Evolutionary conservation across 2,329 filamentous ascomycete genomes (phyloP).

Genomic region (Colletotrichum shisoi): DNA sequence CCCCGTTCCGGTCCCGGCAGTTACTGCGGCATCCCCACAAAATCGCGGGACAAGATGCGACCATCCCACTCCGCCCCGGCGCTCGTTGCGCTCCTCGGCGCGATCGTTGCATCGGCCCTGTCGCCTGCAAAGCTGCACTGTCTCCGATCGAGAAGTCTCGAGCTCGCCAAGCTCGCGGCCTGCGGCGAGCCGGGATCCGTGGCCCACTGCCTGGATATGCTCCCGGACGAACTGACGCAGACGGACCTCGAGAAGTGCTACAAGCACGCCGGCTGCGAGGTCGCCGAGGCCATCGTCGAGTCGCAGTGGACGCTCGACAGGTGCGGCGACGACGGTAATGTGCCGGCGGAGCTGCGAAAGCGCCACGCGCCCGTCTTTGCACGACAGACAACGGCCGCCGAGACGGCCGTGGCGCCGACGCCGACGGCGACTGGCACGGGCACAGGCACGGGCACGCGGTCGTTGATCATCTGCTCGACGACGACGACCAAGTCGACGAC

Average conservation of each 20-base stretch:
- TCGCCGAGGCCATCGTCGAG: slow-evolving; percentile 45
- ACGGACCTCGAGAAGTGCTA: slow-evolving; percentile 52
- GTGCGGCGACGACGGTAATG: slow-evolving; percentile 43
- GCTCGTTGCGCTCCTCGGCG: slow-evolving; percentile 40
- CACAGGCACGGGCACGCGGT: slow-evolving; percentile 28
- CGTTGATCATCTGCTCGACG: slow-evolving; percentile 43
- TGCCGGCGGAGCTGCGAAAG: slow-evolving; percentile 37
- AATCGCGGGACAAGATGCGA: slow-evolving; percentile 33
- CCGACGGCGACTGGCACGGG: slow-evolving; percentile 17
- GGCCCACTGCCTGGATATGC: slow-evolving; percentile 53
- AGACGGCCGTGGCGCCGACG: slow-evolving; percentile 6
- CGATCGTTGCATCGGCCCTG: slow-evolving; percentile 46
- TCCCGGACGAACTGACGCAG: slow-evolving; percentile 45
- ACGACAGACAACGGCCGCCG: slow-evolving; percentile 40
- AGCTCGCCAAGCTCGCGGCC: slow-evolving; percentile 52
- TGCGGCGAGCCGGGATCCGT: slow-evolving; percentile 57
- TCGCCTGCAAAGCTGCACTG: slow-evolving; percentile 49
- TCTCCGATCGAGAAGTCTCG: slow-evolving; percentile 50
- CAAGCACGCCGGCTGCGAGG: slow-evolving; percentile 49
- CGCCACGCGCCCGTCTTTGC: slow-evolving; percentile 29
- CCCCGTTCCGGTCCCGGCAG: slow-evolving; percentile 14
- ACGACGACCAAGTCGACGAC: slow-evolving; percentile 48
- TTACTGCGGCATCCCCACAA: slow-evolving; percentile 23
- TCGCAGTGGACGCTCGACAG: slow-evolving; percentile 45
- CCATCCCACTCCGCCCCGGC: slow-evolving; percentile 29